Base-by-base conservation (phyloP, 345 rosid species). In the Eucalyptus cladocalyx region DNA sequence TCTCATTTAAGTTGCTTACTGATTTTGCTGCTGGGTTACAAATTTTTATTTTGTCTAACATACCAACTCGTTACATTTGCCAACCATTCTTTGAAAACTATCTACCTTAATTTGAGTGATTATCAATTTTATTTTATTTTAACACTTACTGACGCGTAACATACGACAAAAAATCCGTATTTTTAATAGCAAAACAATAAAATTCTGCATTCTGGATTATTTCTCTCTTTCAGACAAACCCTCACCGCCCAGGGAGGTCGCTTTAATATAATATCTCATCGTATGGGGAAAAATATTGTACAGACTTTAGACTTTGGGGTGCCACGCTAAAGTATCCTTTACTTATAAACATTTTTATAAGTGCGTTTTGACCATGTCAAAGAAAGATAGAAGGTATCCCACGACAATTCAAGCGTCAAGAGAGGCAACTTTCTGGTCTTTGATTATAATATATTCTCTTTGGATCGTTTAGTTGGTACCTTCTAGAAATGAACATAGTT, bases 271-370 rank as follows among this genome's bases (percentile, higher is more conserved):
- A 40, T 76, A 40, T 76, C 30, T 76, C 85, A 23, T 11, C 47
- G 5, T 21, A 2, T 37, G 83, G 83, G 11, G 9, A 11, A 6
- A 21, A 21, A 37, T 21, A 37, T 21, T 11, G 47, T 0, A 37
- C 13, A 19, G 83, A 76, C 28, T 76, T 40, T 76, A 11, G 47
- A 76, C 85, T 11, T 76, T 11, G 28, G 85, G 83, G 30, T 76
- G 43, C 43, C 43, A 18, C 24, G 81, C 43, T 34, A 37, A 72
- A 34, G 43, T 3, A 18, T 72, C 81, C 7, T 34, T 18, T 3
- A 24, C 0, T 1, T 9, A 32, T 9, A 5, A 69, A 9, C 5
- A 40, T 11, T 2, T 42, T 76, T 6, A 4, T 21, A 23, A 23
- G 85, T 6, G 28, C 16, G 13, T 6, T 76, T 76, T 76, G 17